Base-by-base conservation (phyloP, 1,139 yeast genomes). In the Pichia sp. region DNA sequence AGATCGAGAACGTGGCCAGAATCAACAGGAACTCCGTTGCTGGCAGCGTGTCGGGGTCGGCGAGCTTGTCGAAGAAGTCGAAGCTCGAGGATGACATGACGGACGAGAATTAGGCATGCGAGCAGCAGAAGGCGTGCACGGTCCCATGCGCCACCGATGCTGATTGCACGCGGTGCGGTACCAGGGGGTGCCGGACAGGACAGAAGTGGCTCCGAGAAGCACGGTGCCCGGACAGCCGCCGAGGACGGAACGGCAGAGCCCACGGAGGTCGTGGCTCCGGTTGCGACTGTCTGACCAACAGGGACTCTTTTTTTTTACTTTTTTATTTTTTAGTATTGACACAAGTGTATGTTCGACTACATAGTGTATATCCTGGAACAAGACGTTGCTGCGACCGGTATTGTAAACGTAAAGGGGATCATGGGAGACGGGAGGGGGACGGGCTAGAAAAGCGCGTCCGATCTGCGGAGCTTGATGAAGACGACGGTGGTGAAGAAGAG, bases 11-110 rank as follows among this genome's bases (percentile, higher is more conserved):
- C 49, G 70, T 70, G 45, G 70, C 71, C 3, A 58, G 72, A 49
- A 69, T 70, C 38, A 70, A 69, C 54, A 63, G 73, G 50, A 70
- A 70, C 53, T 69, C 72, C 2, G 69, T 70, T 16, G 66, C 68
- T 46, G 70, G 70, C 26, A 59, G 62, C 45, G 54, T 54, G 1
- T 46, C 54, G 2, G 49, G 43, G n/a, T 13, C 32, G n/a, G 31
- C 48, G 8, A 48, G 44, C 2, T 40, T 48, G 1, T 11, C 44
- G 11, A 61, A 61, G 31, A 68, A 66, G 52, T 68, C 71, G 10
- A 66, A 65, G 42, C 57, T 69, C 49, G 72, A 69, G 47, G 68
- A 67, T 15, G 70, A 67, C 50, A 54, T 64, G 7, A 61, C 63
- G 11, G 61, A 61, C 8, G 56, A 60, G 11, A 63, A 50, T 4